Evolutionary conservation across 129 eudicot genomes (phyloP), one percentile per base, ranked within the genome.

Genomic region (Tanacetum coccineum): DNA sequence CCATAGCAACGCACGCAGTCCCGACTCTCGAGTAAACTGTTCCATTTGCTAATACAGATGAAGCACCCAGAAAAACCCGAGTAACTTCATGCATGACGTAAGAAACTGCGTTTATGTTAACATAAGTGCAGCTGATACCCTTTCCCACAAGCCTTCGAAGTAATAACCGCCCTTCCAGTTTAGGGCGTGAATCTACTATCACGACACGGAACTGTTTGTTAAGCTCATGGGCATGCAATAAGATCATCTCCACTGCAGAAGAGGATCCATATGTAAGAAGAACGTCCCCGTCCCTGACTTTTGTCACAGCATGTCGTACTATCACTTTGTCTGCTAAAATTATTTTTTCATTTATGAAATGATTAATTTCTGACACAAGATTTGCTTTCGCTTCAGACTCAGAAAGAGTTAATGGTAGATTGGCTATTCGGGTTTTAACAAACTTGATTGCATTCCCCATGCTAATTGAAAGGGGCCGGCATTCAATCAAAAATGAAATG

Each of bases 1-100:
- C 97, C 99, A 94, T 94, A 56, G 99, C 99, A 64, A 94, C 90
- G 78, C 82, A 84, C 3, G 99, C 99, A 49, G 97, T 94, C 49
- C 99, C 99, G 20, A 94, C 99, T 77, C 99, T 77, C 22, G 97
- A 87, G 76, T 94, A 87, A 62, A 89, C 95, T 1, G 99, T 89
- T 64, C 99, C 97, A 65, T 94, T 94, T 26, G 99, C 89, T 81
- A 94, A 77, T 13, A 94, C 87, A 21, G 99, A 87, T 7, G 97
- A 84, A 55, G 99, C 99, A 53, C 99, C 99, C 66, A 94, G 76
- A 39, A 94, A 74, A 50, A 94, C 97, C 58, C 95, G 69, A 52
- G 90, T 89, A 18, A 83, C 99, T 78, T 94, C 94, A 75, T 85
- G 93, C 97, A 94, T 94, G n/a, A 94, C 79, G 77, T 89, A 89